Evolutionary conservation across 306 rosid species (phyloP).

Genomic region (Dalbergia oliveri): DNA sequence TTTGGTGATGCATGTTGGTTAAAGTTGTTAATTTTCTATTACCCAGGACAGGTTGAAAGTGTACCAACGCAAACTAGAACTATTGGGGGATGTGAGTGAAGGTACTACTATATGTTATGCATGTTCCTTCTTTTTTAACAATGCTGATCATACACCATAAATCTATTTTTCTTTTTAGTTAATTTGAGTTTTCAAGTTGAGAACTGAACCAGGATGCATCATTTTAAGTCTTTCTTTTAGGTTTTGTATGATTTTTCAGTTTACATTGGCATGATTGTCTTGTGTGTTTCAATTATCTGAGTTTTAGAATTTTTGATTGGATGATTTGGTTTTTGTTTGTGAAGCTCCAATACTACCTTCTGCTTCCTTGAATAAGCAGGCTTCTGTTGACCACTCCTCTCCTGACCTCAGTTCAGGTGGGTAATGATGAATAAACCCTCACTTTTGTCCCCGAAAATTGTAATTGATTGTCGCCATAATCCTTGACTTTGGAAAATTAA

Average conservation of each 20-base stretch:
- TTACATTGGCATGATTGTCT: constrained; percentile 33
- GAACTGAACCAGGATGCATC: constrained; percentile 2
- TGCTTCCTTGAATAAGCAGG: not conserved
- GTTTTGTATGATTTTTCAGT: constrained; percentile 32
- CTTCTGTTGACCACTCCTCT: constrained; percentile 58
- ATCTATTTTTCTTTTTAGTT: too few species aligned
- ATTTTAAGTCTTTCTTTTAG: not conserved
- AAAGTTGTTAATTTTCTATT: constrained; percentile 5
- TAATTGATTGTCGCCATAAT: not conserved
- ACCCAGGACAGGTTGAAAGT: constrained; percentile 74
- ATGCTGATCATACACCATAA: too few species aligned
- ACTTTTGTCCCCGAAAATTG: not conserved
- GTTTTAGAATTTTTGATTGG: constrained; percentile 33
- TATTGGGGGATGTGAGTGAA: constrained; percentile 63
- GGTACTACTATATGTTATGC: constrained; percentile 51
- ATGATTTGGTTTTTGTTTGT: constrained; percentile 42
- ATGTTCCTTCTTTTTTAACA: constrained; percentile 12
- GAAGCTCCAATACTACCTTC: not conserved
- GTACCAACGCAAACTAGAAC: constrained; percentile 69
- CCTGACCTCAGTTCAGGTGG: constrained; percentile 73
- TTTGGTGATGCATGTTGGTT: constrained; percentile 36
- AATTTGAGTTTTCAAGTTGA: constrained; percentile 9
- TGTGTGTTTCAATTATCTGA: constrained; percentile 1
- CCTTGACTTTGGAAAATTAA: not conserved
- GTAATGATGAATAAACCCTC: constrained; percentile 5